phyloP scores from a whole-genome alignment of 2,329 filamentous ascomycete species.

The Sporothrix schenckii region DNA sequence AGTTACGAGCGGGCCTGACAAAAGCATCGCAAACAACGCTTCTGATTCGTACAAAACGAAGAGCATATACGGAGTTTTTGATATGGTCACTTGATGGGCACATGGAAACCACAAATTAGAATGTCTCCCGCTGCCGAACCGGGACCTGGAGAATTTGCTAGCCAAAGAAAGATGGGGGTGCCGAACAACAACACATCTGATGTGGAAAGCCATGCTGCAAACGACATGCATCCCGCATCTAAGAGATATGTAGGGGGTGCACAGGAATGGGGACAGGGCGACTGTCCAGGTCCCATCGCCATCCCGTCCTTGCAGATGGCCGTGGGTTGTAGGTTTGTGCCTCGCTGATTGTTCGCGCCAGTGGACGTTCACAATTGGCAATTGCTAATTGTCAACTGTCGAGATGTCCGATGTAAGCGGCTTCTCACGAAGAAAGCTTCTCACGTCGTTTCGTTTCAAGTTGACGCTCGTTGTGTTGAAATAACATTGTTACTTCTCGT shows the following conservation, averaged over 20 bases:
- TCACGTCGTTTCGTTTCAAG: constrained; percentile 9
- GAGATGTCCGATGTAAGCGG: not conserved
- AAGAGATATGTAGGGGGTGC: constrained; percentile 4
- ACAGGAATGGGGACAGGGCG: not conserved
- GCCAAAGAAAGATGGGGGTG: constrained; percentile 11
- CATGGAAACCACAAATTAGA: not conserved
- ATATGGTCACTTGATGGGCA: not conserved
- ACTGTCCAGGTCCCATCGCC: not conserved
- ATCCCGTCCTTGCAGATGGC: constrained; percentile 27
- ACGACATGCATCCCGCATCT: constrained; percentile 12
- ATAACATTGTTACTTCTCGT: not conserved
- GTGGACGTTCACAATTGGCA: constrained; percentile 15
- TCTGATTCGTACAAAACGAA: constrained; percentile 1
- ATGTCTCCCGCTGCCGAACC: not conserved
- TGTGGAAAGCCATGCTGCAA: constrained; percentile 12
- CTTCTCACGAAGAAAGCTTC: not conserved
- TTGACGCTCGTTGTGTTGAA: not conserved
- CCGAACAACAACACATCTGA: constrained; percentile 13
- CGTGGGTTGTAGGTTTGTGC: not conserved
- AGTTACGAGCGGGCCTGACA: constrained; percentile 20
- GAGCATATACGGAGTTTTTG: not conserved
- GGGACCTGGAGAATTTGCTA: not conserved
- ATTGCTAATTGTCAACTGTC: constrained; percentile 25
- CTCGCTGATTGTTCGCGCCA: not conserved
- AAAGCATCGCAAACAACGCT: not conserved